A percentile compares a stretch with the other conserved stretches of the same genome.
Conservation (phyloP, 1,284 basidiomycete species). For the Pyrrhoderma lamaoense region DNA sequence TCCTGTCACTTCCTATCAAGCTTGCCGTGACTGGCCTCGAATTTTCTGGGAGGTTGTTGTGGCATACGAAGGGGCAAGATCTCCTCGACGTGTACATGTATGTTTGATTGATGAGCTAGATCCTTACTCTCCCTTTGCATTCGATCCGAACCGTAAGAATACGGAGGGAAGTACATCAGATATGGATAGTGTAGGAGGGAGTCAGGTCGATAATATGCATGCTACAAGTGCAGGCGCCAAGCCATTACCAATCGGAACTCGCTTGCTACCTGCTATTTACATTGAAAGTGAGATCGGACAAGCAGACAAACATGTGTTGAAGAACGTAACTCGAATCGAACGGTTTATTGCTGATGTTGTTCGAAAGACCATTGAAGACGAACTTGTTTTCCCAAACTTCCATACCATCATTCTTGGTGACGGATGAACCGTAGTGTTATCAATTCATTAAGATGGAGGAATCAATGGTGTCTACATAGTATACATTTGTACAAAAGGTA, state of each 20-base stretch:
- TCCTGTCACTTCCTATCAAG: constrained; percentile 95
- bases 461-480: no score
- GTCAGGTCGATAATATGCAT: constrained; percentile 37
- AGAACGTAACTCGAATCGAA: constrained; percentile 96
- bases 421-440: constrained; percentile 1
- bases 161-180: not conserved
- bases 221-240: constrained; percentile 37
- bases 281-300: constrained; percentile 98
- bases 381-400: constrained; percentile 91
- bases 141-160: no score
- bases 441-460: no score
- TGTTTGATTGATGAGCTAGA: constrained; percentile 84
- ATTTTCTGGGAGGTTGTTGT: constrained; percentile 85
- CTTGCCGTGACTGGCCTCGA: constrained; percentile 84
- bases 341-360: constrained; percentile 93
- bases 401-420: constrained; percentile 72
- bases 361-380: constrained; percentile 89
- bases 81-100: constrained; percentile 71
- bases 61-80: constrained; percentile 76
- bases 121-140: constrained; percentile 38
- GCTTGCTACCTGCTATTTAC: constrained; percentile 83
- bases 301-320: constrained; percentile 90
- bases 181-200: constrained; percentile 19
- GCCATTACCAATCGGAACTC: constrained; percentile 70
- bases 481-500: no score